Conservation (phyloP, 805 yeast genomes). For the Barnettozyma salicaria region DNA sequence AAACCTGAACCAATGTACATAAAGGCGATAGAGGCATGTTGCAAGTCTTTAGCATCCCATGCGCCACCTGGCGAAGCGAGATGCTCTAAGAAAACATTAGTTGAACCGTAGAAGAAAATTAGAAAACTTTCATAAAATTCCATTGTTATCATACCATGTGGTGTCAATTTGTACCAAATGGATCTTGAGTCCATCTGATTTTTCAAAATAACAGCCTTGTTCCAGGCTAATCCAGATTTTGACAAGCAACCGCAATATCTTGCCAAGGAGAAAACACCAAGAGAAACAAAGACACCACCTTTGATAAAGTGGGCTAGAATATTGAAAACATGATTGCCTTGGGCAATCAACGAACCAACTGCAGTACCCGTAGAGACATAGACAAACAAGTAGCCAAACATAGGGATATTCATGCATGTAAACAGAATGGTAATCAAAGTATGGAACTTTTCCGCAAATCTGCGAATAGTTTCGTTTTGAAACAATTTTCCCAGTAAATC, state of each 20-base stretch:
- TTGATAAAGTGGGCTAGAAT: slow-evolving; percentile 92
- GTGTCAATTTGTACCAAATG: slow-evolving; percentile 26
- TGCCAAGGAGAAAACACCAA: slow-evolving; percentile 77
- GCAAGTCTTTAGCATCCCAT: slow-evolving; percentile 88
- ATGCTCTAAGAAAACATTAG: slow-evolving; percentile 89
- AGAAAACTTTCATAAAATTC: slow-evolving; percentile 77
- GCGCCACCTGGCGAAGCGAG: slow-evolving; percentile 69
- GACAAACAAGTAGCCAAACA: slow-evolving; percentile 53
- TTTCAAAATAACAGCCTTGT: slow-evolving; percentile 34
- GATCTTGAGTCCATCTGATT: slow-evolving; percentile 25
- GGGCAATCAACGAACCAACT: slow-evolving; percentile 64
- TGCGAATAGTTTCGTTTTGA: slow-evolving; percentile 24
- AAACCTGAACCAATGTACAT: slow-evolving; percentile 89
- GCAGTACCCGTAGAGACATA: slow-evolving; percentile 53
- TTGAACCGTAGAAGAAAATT: slow-evolving; percentile 81
- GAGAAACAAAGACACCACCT: slow-evolving; percentile 78
- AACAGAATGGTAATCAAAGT: slow-evolving; percentile 33
- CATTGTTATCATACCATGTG: slow-evolving; percentile 58
- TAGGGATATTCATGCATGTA: slow-evolving; percentile 53
- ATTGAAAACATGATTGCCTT: slow-evolving; percentile 63
- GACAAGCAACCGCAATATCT: slow-evolving; percentile 82
- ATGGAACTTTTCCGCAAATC: slow-evolving; percentile 21
- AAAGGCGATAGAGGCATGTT: slow-evolving; percentile 86
- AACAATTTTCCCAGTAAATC: slow-evolving; percentile 31
- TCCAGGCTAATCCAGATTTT: slow-evolving; percentile 89